These are phyloP conservation scores for Aspergillus ochraceus DNA, from an alignment of 2,329 filamentous ascomycete species.

Conservation along the genomic window DNA sequence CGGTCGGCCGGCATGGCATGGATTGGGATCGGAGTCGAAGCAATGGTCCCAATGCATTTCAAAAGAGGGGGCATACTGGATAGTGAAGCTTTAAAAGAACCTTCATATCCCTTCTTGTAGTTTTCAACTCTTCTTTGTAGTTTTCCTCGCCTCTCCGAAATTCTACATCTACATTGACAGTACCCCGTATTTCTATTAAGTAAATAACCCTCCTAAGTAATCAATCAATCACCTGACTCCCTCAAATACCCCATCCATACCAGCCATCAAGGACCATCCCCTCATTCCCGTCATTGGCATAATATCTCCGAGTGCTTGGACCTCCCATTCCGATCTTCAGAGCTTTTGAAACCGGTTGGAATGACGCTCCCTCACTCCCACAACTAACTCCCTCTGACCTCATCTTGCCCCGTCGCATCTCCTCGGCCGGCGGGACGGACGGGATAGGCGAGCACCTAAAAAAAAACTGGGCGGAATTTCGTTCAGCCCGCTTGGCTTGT, in stretches of 20 bases:
- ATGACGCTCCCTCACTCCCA: background rate
- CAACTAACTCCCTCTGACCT: slow-evolving; percentile 4
- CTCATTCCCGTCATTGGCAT: background rate
- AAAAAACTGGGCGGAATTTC: too few species aligned
- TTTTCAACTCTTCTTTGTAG: background rate
- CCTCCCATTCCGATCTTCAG: slow-evolving; percentile 3
- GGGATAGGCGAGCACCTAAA: too few species aligned
- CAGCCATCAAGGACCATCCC: background rate
- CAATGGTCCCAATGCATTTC: too few species aligned
- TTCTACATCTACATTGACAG: too few species aligned
- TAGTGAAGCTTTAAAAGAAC: background rate
- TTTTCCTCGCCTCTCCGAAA: background rate
- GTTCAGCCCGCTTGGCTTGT: background rate
- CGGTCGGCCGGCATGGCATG: too few species aligned
- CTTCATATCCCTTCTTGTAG: background rate
- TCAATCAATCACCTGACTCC: too few species aligned
- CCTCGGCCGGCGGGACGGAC: too few species aligned
- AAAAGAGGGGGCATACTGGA: too few species aligned
- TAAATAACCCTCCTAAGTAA: too few species aligned
- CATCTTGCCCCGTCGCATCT: background rate
- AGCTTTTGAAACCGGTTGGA: slow-evolving; percentile 7
- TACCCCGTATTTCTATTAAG: too few species aligned
- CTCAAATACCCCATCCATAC: background rate
- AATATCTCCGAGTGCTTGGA: slow-evolving; percentile 21
- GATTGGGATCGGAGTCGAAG: too few species aligned